Percentiles rank a stretch among this genome's conserved stretches.
These are phyloP conservation scores for Artemisia princeps DNA, from an alignment of 140 eudicot species.

Conservation along the genomic window DNA sequence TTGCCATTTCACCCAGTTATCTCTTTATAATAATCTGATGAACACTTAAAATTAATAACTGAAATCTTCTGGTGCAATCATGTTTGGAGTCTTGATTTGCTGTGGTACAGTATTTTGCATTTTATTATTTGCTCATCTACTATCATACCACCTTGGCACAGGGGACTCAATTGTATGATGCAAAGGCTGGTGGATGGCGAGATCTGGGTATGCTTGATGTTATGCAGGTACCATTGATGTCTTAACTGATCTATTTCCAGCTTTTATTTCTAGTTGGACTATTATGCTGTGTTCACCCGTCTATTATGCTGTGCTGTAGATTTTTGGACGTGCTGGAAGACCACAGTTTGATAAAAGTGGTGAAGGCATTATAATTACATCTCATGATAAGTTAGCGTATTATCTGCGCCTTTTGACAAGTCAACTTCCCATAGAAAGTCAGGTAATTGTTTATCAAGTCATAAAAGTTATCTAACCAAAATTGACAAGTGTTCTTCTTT, in stretches of 20 bases:
- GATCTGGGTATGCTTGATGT: constrained; percentile 99
- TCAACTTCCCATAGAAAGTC: constrained; percentile 99
- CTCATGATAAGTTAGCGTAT: constrained; percentile 89
- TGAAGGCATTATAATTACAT: constrained; percentile 95
- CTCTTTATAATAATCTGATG: too few relatives aligned
- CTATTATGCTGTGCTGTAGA: constrained; percentile 35
- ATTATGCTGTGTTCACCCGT: constrained; percentile 13
- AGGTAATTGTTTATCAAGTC: constrained; percentile 41
- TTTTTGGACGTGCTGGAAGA: constrained; percentile 99
- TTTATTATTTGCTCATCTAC: constrained; percentile 21
- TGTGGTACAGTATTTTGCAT: not conserved
- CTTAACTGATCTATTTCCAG: constrained; percentile 11
- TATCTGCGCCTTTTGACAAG: constrained; percentile 85
- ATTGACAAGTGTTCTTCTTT: not conserved
- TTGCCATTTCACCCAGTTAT: not conserved
- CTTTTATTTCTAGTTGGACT: constrained; percentile 22
- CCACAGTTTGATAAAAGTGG: constrained; percentile 99
- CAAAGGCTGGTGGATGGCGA: constrained; percentile 99
- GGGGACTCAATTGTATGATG: constrained; percentile 97
- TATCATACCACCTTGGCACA: constrained; percentile 29
- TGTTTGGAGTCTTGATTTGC: not conserved
- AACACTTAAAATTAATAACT: not conserved
- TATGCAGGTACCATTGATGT: constrained; percentile 64
- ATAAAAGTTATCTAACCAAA: not conserved
- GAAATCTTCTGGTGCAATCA: not conserved